A percentile compares a stretch with the other conserved stretches of the same genome.
Conservation (phyloP, 192 early-diverging fungal genomes). For the Backusella australiensis region DNA sequence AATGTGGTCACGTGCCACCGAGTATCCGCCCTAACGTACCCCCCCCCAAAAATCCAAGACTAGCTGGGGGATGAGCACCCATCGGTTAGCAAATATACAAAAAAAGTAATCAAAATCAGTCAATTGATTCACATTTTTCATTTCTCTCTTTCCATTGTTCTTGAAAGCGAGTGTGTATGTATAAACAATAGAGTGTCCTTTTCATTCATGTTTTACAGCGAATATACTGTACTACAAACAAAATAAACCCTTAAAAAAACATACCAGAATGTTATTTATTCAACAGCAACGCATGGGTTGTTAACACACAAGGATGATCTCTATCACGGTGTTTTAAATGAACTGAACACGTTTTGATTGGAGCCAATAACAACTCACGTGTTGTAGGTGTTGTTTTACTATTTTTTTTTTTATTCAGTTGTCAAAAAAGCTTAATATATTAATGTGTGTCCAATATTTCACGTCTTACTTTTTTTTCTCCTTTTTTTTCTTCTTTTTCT, state of each 20-base stretch:
- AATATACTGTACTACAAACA: neutral
- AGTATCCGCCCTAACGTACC: too few species aligned
- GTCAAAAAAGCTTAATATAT: neutral
- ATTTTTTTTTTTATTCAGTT: constrained; percentile 1
- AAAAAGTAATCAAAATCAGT: too few species aligned
- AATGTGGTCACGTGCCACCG: too few species aligned
- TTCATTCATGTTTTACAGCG: too few species aligned
- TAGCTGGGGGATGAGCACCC: too few species aligned
- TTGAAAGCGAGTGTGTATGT: too few species aligned
- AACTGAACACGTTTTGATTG: neutral
- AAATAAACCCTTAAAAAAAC: neutral
- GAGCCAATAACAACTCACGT: neutral
- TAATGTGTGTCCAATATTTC: neutral
- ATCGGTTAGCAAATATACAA: too few species aligned
- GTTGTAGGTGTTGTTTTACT: neutral
- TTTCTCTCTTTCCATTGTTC: too few species aligned
- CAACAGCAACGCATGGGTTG: neutral
- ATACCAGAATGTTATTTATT: neutral
- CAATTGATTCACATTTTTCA: too few species aligned
- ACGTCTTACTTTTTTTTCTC: neutral
- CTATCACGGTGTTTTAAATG: neutral
- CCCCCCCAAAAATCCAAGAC: too few species aligned
- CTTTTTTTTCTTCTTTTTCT: neutral
- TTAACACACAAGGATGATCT: too few species aligned
- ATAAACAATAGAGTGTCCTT: too few species aligned